Evolutionary conservation across 2,329 filamentous ascomycete species (phyloP).

Genomic region (Thielaviopsis euricoi): DNA sequence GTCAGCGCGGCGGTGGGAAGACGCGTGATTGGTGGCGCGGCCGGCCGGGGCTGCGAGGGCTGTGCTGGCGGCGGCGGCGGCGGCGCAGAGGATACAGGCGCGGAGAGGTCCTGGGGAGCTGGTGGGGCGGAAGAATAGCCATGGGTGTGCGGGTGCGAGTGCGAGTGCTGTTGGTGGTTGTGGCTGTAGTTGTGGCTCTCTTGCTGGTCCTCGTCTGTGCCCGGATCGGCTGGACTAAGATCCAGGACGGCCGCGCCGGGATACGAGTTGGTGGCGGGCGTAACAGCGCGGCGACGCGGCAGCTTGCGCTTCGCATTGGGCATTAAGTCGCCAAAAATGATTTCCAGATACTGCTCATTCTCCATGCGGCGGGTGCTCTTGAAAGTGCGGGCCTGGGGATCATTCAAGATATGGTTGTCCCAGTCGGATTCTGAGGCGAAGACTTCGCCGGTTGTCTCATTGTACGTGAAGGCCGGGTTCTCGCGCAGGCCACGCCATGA

Average conservation of each 20-base stretch:
- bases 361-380: constrained; percentile 23
- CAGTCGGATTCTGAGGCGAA: constrained; percentile 41
- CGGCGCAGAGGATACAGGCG: constrained; percentile 15
- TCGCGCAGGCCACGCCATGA: constrained; percentile 42
- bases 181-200: no score
- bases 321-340: constrained; percentile 42
- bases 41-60: constrained; percentile 26
- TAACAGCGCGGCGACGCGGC: constrained; percentile 16
- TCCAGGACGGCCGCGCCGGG: constrained; percentile 31
- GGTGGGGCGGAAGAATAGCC: not conserved
- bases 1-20: not conserved
- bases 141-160: constrained; percentile 12
- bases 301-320: not conserved
- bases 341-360: constrained; percentile 43
- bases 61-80: constrained; percentile 30
- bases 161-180: no score
- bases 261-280: constrained; percentile 29
- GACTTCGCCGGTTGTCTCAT: constrained; percentile 31
- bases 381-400: not conserved
- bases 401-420: constrained; percentile 19
- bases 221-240: constrained; percentile 17
- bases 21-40: not conserved
- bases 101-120: no score
- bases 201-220: no score
- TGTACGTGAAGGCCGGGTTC: constrained; percentile 40